Base-by-base conservation (phyloP, 116 monocot species). In the Iris pallida region DNA sequence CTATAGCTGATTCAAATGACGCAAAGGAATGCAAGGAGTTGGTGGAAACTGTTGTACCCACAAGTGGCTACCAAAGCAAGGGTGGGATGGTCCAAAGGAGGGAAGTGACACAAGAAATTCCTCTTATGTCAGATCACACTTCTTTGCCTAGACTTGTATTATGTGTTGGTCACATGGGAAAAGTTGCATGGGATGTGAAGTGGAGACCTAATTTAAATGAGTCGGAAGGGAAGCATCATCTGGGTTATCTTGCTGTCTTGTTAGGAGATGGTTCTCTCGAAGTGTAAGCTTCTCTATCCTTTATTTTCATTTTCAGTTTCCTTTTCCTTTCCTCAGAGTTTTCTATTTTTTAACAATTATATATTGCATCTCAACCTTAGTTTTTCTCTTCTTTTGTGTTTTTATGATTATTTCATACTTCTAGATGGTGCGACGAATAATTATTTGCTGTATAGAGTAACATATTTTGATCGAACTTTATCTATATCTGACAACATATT, bases 171-270 rank as follows among this genome's bases (percentile, higher is more conserved):
- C 96, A 96, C 73, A 86, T 87, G 78, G 96, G 96, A 65, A 87
- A 83, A 79, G 89, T 96, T 77, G 89, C 87, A 47, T 96, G 96
- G 96, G 96, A 96, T 80, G 66, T 96, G 63, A 96, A 96, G 83
- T 96, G 96, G 96, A 92, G 81, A 70, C 96, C 96, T 59, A 57
- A 16, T 18, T 8, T 16, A 13, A 71, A 19, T 77, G 46, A 70
- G 49, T 69, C 73, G 58, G 68, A 73, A 20, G 52, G 64, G 15
- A 85, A 61, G 53, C 66, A 75, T 57, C 67, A 46, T 66, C 60
- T 96, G 77, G 96, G 96, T 18, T 92, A 85, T 80, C 92, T 96
- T 66, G 96, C 89, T 45, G 83, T 79, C 8, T 67, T 92, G 68
- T 68, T 96, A 73, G 96, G 96, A 30, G 71, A 81, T 83, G 92